phyloP scores from a whole-genome alignment of 495 filamentous ascomycete genomes.

The Sordaria brevicollis region DNA sequence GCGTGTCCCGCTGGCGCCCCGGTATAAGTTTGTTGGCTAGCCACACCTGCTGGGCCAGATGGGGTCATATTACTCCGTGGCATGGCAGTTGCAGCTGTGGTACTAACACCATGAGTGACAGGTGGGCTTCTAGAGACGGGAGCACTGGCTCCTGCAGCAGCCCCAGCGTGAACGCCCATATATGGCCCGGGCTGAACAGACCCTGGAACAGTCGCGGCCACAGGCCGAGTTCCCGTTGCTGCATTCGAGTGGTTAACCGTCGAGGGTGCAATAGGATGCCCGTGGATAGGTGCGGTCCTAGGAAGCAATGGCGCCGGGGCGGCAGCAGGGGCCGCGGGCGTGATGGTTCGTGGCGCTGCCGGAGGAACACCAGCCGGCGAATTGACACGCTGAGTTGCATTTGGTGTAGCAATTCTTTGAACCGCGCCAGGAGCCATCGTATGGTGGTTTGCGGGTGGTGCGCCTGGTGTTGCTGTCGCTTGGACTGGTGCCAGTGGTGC shows the following conservation, averaged over 20 bases:
- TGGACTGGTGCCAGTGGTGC: not conserved
- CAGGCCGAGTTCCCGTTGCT: not conserved
- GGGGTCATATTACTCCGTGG: not conserved
- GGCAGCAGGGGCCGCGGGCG: not conserved
- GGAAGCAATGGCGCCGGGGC: not conserved
- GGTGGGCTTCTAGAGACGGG: not conserved
- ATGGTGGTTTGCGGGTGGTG: not conserved
- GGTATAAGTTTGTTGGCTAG: not conserved
- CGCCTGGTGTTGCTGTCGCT: not conserved
- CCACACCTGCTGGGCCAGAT: not conserved
- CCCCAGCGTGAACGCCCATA: not conserved
- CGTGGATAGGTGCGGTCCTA: not conserved
- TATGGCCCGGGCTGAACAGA: not conserved
- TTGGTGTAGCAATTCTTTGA: not conserved
- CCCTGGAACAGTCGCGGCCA: not conserved
- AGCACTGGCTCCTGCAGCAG: not conserved
- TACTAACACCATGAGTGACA: not conserved
- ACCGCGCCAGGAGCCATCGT: not conserved
- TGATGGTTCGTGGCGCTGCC: not conserved
- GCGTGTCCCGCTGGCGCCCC: not conserved
- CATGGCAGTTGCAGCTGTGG: not conserved
- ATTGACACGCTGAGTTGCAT: not conserved
- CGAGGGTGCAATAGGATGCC: not conserved
- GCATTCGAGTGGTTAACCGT: not conserved
- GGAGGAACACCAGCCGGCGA: not conserved